These are phyloP conservation scores for Daedalea quercina DNA, from an alignment of 768 basidiomycete genomes.

Conservation along the genomic window DNA sequence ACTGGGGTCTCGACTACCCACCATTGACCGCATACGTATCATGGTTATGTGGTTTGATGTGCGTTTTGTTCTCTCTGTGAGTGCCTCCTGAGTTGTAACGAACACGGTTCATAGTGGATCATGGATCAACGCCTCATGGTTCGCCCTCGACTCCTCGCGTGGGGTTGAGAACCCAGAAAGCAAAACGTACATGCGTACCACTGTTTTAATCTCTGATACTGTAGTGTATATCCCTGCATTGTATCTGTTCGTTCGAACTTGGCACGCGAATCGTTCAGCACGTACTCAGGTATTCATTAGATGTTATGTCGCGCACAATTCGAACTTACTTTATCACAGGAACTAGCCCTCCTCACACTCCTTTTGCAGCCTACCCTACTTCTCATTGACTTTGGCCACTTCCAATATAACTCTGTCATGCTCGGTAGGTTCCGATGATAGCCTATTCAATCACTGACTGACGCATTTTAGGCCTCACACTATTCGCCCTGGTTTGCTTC, in stretches of 20 bases:
- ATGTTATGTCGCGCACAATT: background rate
- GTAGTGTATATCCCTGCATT: conserved; percentile 74
- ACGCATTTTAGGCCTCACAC: conserved; percentile 47
- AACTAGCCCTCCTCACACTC: conserved; percentile 62
- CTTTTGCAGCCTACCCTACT: conserved; percentile 80
- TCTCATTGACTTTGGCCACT: conserved; percentile 88
- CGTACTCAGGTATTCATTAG: conserved; percentile 59
- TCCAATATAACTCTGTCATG: conserved; percentile 95
- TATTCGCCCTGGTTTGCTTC: conserved; percentile 67
- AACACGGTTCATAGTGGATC: conserved; percentile 32
- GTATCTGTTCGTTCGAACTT: conserved; percentile 54
- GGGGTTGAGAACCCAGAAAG: conserved; percentile 62
- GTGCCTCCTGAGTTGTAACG: background rate
- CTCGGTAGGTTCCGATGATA: conserved; percentile 49
- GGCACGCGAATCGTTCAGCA: conserved; percentile 64
- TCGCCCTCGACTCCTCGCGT: conserved; percentile 61
- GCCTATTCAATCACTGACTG: background rate
- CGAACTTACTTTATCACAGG: conserved; percentile 28
- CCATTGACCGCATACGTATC: conserved; percentile 88
- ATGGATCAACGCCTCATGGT: conserved; percentile 54
- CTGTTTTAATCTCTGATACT: conserved; percentile 62
- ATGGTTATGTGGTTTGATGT: conserved; percentile 78
- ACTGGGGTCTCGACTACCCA: conserved; percentile 96
- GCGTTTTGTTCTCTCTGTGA: background rate
- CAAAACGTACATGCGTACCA: conserved; percentile 76